Conservation (phyloP, 805 yeast species). For the Metschnikowia chrysomelidarum region DNA sequence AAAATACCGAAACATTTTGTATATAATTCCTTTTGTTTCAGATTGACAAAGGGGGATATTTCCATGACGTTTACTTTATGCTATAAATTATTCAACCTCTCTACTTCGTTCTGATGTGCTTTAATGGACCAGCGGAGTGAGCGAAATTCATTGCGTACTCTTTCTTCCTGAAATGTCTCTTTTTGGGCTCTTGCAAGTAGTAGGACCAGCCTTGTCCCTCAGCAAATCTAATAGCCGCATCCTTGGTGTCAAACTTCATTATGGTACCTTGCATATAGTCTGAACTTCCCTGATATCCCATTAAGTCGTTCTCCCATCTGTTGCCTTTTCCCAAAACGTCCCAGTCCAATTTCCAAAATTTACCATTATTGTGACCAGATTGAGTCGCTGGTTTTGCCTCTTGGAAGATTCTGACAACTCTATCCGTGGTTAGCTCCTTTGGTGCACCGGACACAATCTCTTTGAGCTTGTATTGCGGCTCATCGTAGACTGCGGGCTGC, state of each 20-base stretch:
- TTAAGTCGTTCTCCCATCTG: conserved; percentile 87
- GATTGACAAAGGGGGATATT: too few relatives aligned
- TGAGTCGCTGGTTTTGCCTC: conserved; percentile 82
- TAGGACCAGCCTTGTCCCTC: conserved; percentile 84
- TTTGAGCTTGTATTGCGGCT: conserved; percentile 34
- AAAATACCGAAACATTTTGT: too few relatives aligned
- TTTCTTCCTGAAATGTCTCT: conserved; percentile 70
- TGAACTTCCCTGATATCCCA: conserved; percentile 78
- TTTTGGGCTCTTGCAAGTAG: conserved; percentile 78
- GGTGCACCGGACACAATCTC: conserved; percentile 81
- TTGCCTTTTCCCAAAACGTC: conserved; percentile 73
- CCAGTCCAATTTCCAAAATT: conserved; percentile 79
- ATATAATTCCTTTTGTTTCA: too few relatives aligned
- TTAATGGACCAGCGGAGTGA: conserved; percentile 68
- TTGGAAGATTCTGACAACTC: conserved; percentile 75
- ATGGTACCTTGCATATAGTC: conserved; percentile 82
- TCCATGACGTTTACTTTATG: conserved; percentile 16
- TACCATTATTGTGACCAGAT: conserved; percentile 56
- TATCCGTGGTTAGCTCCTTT: conserved; percentile 51
- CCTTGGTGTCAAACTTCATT: conserved; percentile 70
- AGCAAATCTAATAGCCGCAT: conserved; percentile 76
- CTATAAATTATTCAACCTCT: conserved; percentile 2
- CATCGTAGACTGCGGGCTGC: conserved; percentile 26
- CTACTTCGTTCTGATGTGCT: conserved; percentile 78
- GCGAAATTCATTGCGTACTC: conserved; percentile 70